These are phyloP conservation scores for Phytophthora foliorum DNA, from an alignment of 352 stramenopile species.

Conservation along the genomic window DNA sequence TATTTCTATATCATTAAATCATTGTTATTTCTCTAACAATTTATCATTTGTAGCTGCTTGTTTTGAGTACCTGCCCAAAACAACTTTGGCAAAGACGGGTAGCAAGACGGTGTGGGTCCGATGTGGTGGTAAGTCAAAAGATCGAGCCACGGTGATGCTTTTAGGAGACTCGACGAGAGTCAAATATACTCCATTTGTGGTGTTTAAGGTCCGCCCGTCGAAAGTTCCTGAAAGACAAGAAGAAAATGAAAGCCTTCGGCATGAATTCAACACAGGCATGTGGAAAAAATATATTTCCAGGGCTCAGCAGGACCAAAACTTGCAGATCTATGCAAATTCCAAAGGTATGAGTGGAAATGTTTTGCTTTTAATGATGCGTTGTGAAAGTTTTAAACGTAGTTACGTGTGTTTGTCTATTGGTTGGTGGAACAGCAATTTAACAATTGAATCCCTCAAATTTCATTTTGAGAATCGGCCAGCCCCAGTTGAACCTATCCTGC, in stretches of 20 bases:
- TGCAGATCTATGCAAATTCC: neutral
- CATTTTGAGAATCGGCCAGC: neutral
- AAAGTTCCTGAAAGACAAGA: neutral
- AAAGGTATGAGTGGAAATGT: neutral
- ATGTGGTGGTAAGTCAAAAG: slow-evolving; percentile 4
- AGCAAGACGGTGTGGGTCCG: slow-evolving; percentile 9
- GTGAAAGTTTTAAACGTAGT: neutral
- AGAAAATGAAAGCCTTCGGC: neutral
- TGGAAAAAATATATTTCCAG: neutral
- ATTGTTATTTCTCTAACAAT: no score
- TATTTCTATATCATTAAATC: no score
- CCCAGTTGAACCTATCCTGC: neutral
- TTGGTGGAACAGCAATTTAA: neutral
- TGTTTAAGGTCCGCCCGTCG: slow-evolving; percentile 7
- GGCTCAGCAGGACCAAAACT: neutral
- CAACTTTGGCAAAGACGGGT: neutral
- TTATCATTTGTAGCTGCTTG: slow-evolving; percentile 9
- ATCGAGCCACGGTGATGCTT: slow-evolving; percentile 3
- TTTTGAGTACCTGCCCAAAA: slow-evolving; percentile 9
- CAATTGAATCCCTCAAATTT: neutral
- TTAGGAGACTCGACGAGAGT: neutral
- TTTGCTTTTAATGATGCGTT: neutral
- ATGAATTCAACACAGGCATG: neutral
- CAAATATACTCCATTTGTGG: slow-evolving; percentile 7
- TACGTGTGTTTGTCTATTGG: neutral